Evolutionary conservation across 805 yeast species (phyloP), one percentile per base, ranked within the genome.

Genomic region (Saccharomycopsis fermentans): DNA sequence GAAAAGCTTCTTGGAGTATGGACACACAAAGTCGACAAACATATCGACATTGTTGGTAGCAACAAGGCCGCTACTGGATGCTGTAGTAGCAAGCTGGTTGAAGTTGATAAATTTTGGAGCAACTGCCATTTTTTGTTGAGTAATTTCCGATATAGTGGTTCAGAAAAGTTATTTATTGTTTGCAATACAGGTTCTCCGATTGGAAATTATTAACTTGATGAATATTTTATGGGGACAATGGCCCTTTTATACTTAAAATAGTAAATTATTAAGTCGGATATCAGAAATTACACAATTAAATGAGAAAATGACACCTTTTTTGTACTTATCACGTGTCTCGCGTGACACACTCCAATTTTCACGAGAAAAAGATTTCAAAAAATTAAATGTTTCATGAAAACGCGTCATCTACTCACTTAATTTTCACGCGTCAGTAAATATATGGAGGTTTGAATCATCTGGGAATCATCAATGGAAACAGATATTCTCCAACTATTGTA

Each of bases 11-110:
- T 77, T 84, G 61, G 86, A 79, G 71, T 79, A 90, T 1, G 86
- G 91, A 70, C 96, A 90, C 61, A 83, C 81, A 74, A 85, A 87
- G 70, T 87, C 96, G 54, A 87, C 67, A 68, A 78, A 87, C 36
- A 87, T 63, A 64, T 86, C 88, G 58, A 88, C 77, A 63, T 26
- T 65, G 63, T 8, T 57, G 6, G 4, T 32, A 11, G 53, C 21
- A 4, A 55, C 16, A 6, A 60, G 51, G 6, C 35, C 8, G 4
- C 47, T 19, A 16, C 36, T 37, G 14, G 52, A 16, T 12, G 57
- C 29, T 2, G 39, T 8, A 3, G 54, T 47, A n/a, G 59, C 55
- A 24, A 55, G 35, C 32, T 55, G 56, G 37, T 58, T 39, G 27
- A 59, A 50, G 11, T 54, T 51, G 35, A 55, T 39, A 36, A 55